These are phyloP conservation scores for Ensete ventricosum DNA, from an alignment of 176 grass and related monocot species.

Conservation along the genomic window DNA sequence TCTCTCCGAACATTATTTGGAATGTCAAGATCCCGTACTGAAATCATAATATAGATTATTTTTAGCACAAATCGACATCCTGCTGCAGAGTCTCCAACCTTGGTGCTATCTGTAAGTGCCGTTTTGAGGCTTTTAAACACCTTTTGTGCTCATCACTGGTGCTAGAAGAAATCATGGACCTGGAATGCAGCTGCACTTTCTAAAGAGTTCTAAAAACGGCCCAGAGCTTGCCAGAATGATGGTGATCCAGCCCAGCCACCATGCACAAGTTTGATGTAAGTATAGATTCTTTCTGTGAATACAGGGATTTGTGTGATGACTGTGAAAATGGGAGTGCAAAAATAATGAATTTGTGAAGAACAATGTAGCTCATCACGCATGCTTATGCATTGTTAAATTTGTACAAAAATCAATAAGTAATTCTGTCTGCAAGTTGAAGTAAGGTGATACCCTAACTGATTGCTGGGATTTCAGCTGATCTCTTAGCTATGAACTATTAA, in stretches of 20 bases:
- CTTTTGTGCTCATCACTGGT: too few relatives aligned
- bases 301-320: not conserved
- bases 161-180: not conserved
- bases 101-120: not conserved
- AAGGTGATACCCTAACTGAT: too few relatives aligned
- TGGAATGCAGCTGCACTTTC: not conserved
- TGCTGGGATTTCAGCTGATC: too few relatives aligned
- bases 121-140: not conserved
- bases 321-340: not conserved
- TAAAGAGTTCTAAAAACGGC: not conserved
- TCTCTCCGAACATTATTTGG: not conserved
- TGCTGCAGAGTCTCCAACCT: not conserved
- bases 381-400: too few relatives aligned
- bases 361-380: too few relatives aligned
- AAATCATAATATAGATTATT: not conserved
- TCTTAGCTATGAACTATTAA: too few relatives aligned
- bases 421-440: too few relatives aligned
- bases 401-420: too few relatives aligned
- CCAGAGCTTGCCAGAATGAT: not conserved
- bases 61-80: not conserved
- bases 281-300: not conserved
- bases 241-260: not conserved
- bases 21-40: not conserved
- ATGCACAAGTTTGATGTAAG: not conserved
- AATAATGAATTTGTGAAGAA: not conserved